Conservation (phyloP, 2,329 filamentous ascomycete genomes). For the Trichoderma asperellum region DNA sequence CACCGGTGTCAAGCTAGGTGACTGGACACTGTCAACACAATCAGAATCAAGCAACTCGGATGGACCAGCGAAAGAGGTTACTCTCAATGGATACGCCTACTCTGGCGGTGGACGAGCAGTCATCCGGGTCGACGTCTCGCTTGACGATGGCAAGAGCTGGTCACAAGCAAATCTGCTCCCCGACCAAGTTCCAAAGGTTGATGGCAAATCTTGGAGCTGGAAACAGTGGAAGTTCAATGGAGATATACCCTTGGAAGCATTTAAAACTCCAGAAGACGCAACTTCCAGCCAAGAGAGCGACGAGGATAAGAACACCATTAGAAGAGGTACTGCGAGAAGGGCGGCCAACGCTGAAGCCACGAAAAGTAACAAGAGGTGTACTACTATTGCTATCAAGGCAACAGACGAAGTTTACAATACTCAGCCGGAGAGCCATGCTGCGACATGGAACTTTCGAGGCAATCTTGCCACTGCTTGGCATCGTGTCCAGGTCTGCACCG, state of each 20-base stretch:
- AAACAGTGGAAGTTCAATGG: conserved; percentile 63
- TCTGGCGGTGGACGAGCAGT: conserved; percentile 69
- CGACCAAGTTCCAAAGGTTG: conserved; percentile 47
- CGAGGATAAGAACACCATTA: conserved; percentile 27
- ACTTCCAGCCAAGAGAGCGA: neutral
- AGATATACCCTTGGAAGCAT: conserved; percentile 45
- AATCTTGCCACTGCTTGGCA: conserved; percentile 72
- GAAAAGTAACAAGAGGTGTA: conserved; percentile 42
- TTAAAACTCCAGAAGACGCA: conserved; percentile 30
- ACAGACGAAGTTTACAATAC: conserved; percentile 69
- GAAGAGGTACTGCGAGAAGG: neutral
- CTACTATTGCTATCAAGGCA: conserved; percentile 65
- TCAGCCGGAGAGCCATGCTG: conserved; percentile 63
- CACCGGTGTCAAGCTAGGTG: conserved; percentile 53
- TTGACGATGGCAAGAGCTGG: conserved; percentile 67
- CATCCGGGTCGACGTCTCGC: conserved; percentile 67
- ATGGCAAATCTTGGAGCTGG: conserved; percentile 64
- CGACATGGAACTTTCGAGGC: conserved; percentile 66
- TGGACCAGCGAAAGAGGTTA: conserved; percentile 38
- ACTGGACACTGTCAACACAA: conserved; percentile 36
- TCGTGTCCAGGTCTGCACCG: conserved; percentile 51
- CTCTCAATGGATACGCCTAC: conserved; percentile 67
- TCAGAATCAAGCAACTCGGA: neutral
- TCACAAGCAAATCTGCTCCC: conserved; percentile 63
- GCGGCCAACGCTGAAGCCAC: neutral